phyloP scores from a whole-genome alignment of 139 green algal species.

The Pleodorina starrii region DNA sequence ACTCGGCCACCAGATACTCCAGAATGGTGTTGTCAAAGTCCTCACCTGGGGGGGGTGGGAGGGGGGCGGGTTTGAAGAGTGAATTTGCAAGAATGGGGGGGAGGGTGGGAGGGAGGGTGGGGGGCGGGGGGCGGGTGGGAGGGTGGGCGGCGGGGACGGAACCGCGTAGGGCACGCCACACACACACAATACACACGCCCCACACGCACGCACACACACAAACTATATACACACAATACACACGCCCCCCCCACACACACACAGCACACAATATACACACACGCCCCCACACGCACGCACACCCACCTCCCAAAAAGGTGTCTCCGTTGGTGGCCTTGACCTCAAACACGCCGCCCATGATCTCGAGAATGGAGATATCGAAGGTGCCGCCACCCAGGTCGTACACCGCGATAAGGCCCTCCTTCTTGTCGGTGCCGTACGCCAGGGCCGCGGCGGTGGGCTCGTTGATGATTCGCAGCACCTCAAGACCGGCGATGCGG shows the following conservation, averaged over 20 bases:
- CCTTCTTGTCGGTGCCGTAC: slow-evolving; percentile 98
- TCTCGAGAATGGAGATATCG: slow-evolving; percentile 99
- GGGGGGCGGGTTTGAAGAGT: not conserved
- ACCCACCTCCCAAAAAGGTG: slow-evolving; percentile 95
- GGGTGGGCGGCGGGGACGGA: too few relatives aligned
- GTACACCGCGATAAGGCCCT: slow-evolving; percentile 95
- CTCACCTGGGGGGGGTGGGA: slow-evolving; percentile 69
- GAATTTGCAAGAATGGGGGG: not conserved
- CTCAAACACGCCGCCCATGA: slow-evolving; percentile 96
- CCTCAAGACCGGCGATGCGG: slow-evolving; percentile 91
- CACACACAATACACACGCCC: too few relatives aligned
- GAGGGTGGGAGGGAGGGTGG: not conserved
- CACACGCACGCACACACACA: too few relatives aligned
- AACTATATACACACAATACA: too few relatives aligned
- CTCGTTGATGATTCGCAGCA: slow-evolving; percentile 99
- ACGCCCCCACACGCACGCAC: not conserved
- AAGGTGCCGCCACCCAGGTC: slow-evolving; percentile 98
- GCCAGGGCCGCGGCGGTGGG: slow-evolving; percentile 96
- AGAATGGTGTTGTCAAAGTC: slow-evolving; percentile 97
- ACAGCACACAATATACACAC: too few relatives aligned
- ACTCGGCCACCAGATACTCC: slow-evolving; percentile 75
- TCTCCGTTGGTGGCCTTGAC: slow-evolving; percentile 99
- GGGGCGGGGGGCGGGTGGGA: too few relatives aligned
- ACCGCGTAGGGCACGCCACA: too few relatives aligned
- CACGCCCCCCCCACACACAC: too few relatives aligned